phyloP scores from a whole-genome alignment of 2,329 filamentous ascomycete species.

The Colletotrichum musicola region DNA sequence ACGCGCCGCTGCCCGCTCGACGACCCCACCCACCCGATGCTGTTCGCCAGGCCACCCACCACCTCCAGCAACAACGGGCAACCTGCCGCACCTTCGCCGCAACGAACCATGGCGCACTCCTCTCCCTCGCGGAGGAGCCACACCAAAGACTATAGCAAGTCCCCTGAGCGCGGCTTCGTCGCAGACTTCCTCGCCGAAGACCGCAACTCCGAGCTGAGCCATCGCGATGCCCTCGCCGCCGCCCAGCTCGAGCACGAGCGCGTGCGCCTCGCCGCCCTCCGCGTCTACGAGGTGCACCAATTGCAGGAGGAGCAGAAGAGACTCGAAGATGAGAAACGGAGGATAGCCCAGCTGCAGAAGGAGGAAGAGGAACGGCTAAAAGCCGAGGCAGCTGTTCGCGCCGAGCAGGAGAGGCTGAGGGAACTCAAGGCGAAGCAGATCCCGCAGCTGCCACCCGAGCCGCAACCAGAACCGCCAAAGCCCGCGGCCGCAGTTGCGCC shows the following conservation, averaged over 20 bases:
- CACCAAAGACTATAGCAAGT: constrained; percentile 50
- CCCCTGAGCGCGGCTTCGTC: constrained; percentile 61
- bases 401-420: constrained; percentile 61
- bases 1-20: constrained; percentile 5
- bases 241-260: constrained; percentile 76
- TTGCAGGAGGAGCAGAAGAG: constrained; percentile 58
- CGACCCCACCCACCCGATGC: constrained; percentile 33
- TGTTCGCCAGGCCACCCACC: constrained; percentile 25
- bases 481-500: constrained; percentile 40
- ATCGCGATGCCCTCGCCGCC: constrained; percentile 74
- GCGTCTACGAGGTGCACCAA: constrained; percentile 62
- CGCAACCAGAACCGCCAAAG: constrained; percentile 47
- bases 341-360: constrained; percentile 58
- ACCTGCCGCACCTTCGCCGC: constrained; percentile 9
- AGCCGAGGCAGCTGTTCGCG: constrained; percentile 59
- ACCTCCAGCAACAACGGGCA: constrained; percentile 24
- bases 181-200: constrained; percentile 72
- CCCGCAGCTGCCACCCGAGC: constrained; percentile 56
- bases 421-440: constrained; percentile 60
- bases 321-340: constrained; percentile 57
- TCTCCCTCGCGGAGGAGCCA: constrained; percentile 54
- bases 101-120: constrained; percentile 56
- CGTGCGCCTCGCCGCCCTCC: constrained; percentile 66
- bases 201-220: constrained; percentile 71
- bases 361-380: constrained; percentile 60